Base-by-base conservation (phyloP, 75 land plant genomes). In the Adiantum capillusveneris region DNA sequence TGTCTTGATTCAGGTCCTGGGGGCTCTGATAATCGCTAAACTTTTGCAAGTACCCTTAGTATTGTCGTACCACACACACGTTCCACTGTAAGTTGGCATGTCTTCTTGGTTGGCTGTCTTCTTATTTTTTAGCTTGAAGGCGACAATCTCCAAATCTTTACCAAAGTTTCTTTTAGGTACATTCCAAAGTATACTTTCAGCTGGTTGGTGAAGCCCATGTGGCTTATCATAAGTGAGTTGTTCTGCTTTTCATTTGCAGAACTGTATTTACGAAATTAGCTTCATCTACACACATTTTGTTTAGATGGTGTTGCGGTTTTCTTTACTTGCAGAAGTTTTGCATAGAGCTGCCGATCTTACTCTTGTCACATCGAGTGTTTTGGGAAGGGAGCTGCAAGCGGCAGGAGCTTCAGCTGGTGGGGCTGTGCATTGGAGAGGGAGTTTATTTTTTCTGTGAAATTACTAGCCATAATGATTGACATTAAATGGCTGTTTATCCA, bases 101-200 rank as follows among this genome's bases (percentile, higher is more conserved):
- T 49, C 1, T 58, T 51, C 56, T 22, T 24, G 55, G 25, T 1
- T 26, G 25, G 55, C 29, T 14, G 21, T 22, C 1, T 53, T 25
- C 25, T 18, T 5, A 19, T 53, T 53, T 53, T 26, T 52, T 45
- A 5, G n/a, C 21, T 21, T n/a, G n/a, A n/a, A n/a, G n/a, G n/a
- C n/a, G n/a, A n/a, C n/a, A n/a, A n/a, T n/a, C n/a, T n/a, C n/a
- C n/a, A n/a, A n/a, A n/a, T n/a, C n/a, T n/a, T n/a, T n/a, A n/a
- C n/a, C n/a, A n/a, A n/a, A n/a, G n/a, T n/a, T n/a, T n/a, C n/a
- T n/a, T 63, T 67, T 88, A 95, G 99, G 77, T 95, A 95, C 44
- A 95, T 95, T 45, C 99, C 99, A 7, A 90, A 95, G 77, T 95
- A 95, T 62, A 95, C 99, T 25, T 95, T 95, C 70, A 90, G 97